phyloP scores from a whole-genome alignment of 306 rosid genomes.

The Trifolium repens region DNA sequence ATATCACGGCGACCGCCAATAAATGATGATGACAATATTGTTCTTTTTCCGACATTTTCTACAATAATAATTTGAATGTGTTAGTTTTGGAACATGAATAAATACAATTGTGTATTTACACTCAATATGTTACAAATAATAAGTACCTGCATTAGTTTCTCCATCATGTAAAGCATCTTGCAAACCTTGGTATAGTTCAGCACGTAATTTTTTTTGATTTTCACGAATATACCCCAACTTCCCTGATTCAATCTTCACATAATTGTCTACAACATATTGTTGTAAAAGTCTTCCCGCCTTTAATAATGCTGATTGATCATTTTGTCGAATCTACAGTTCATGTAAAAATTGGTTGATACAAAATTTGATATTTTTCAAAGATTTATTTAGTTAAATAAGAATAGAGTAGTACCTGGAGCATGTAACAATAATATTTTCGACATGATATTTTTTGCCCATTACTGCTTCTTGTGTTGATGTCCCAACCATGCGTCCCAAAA shows the following conservation, averaged over 20 bases:
- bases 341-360: rapidly evolving
- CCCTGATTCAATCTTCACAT: neutral
- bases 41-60: no score
- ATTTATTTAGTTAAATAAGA: no score
- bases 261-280: neutral
- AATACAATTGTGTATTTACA: neutral
- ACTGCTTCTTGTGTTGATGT: no score
- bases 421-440: no score
- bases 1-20: no score
- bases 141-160: neutral
- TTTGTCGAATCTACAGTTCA: neutral
- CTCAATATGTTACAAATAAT: neutral
- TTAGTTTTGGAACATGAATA: no score
- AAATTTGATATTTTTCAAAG: neutral
- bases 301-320: neutral
- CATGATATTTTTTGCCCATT: no score
- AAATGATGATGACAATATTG: no score
- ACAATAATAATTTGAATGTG: neutral
- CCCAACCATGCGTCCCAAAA: no score
- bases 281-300: neutral
- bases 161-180: neutral
- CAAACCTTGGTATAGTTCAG: neutral
- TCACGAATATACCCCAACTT: neutral
- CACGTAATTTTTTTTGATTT: neutral
- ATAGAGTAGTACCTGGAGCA: no score